Conservation (phyloP, 345 rosid species). For the Eucalyptus tenuipes region DNA sequence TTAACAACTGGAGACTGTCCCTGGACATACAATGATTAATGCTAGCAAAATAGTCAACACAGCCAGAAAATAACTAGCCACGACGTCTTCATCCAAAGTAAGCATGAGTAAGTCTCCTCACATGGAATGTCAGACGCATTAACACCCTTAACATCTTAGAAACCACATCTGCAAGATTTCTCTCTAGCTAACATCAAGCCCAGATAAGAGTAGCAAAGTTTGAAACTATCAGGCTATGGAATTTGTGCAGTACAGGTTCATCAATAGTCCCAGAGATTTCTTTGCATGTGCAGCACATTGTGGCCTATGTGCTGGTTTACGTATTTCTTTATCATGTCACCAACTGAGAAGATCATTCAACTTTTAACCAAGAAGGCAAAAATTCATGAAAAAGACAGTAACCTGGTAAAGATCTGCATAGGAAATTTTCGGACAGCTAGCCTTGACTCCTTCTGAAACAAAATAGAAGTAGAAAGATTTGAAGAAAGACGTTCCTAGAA, state of each 20-base stretch:
- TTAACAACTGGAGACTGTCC: not conserved
- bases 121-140: not conserved
- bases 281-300: not conserved
- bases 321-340: not conserved
- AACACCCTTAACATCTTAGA: not conserved
- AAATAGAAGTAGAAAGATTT: not conserved
- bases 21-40: not conserved
- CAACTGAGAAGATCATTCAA: not conserved
- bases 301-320: not conserved
- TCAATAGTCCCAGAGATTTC: not conserved
- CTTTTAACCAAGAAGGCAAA: not conserved
- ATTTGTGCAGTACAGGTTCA: not conserved
- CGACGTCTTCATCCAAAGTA: not conserved
- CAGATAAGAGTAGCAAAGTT: not conserved
- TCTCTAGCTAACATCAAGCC: not conserved
- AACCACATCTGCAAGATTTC: not conserved
- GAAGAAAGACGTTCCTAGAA: not conserved
- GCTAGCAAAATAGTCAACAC: not conserved
- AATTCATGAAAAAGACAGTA: not conserved
- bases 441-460: constrained; percentile 50
- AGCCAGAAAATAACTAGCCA: not conserved
- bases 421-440: constrained; percentile 48
- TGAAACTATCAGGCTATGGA: not conserved
- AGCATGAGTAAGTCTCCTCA: not conserved
- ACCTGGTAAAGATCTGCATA: constrained; percentile 89